Evolutionary conservation across 2,329 filamentous ascomycete species (phyloP).

Genomic region (Colletotrichum shisoi): DNA sequence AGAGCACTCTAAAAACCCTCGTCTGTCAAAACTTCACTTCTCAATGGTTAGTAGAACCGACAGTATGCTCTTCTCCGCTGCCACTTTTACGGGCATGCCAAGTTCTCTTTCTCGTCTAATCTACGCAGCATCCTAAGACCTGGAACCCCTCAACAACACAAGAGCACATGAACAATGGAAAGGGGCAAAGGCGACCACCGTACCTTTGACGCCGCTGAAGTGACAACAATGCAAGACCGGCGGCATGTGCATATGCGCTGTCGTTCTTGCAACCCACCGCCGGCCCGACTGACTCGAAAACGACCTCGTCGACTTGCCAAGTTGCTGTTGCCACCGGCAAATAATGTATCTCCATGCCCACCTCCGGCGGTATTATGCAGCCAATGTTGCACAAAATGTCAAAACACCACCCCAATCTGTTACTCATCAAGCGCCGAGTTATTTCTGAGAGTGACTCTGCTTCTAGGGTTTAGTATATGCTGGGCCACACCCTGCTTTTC

Average conservation of each 20-base stretch:
- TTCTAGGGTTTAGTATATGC: neutral
- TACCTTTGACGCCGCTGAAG: neutral
- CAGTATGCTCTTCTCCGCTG: neutral
- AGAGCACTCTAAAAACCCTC: neutral
- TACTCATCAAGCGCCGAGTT: neutral
- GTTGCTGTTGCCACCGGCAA: neutral
- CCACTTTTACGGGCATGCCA: too few species aligned
- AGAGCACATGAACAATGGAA: neutral
- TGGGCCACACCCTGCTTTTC: neutral
- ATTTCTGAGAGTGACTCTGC: neutral
- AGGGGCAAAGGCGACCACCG: neutral
- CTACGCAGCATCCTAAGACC: neutral
- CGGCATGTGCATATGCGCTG: neutral
- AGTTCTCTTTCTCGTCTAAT: neutral
- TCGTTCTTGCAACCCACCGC: neutral
- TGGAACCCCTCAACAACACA: neutral
- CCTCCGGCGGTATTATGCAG: neutral
- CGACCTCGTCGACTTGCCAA: neutral
- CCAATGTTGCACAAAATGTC: neutral
- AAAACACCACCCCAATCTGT: neutral
- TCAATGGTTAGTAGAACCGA: too few species aligned
- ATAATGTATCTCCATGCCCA: neutral
- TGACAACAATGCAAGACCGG: neutral
- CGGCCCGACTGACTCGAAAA: neutral
- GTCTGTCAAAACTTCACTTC: too few species aligned